These are phyloP conservation scores for Aspergillus latus DNA, from an alignment of 2,329 filamentous ascomycete genomes.

Conservation along the genomic window DNA sequence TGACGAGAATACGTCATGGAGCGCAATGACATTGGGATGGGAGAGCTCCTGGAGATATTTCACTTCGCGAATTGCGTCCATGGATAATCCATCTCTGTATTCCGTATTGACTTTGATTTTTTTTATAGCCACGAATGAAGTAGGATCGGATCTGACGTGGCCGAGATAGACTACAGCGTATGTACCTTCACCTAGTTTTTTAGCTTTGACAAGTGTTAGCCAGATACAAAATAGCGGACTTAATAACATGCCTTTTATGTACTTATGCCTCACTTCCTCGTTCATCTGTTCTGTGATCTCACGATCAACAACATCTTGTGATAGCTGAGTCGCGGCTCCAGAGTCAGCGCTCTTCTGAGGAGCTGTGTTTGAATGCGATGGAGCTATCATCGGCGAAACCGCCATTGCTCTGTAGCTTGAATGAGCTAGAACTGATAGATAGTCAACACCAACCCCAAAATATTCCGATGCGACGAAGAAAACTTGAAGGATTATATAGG, in stretches of 20 bases:
- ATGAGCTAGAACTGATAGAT: not conserved
- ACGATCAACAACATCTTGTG: constrained; percentile 31
- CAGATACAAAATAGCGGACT: not conserved
- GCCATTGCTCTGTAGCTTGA: constrained; percentile 33
- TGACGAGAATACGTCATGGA: constrained; percentile 89
- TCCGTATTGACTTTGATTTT: constrained; percentile 56
- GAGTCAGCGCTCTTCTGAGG: constrained; percentile 37
- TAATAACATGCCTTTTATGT: constrained; percentile 69
- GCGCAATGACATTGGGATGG: constrained; percentile 92
- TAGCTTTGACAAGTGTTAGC: constrained; percentile 54
- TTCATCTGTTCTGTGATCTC: constrained; percentile 73
- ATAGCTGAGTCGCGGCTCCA: constrained; percentile 26
- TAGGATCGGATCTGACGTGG: constrained; percentile 70
- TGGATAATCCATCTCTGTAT: constrained; percentile 86
- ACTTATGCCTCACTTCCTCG: constrained; percentile 79
- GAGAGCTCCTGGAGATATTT: constrained; percentile 91
- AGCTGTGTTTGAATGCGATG: constrained; percentile 37
- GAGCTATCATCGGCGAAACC: constrained; percentile 44
- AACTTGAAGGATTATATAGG: too few species aligned
- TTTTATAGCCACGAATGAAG: constrained; percentile 69
- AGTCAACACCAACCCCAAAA: too few species aligned
- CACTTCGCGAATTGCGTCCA: constrained; percentile 93
- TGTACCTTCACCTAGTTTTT: constrained; percentile 91
- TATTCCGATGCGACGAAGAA: too few species aligned
- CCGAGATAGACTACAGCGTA: constrained; percentile 95